phyloP scores from a whole-genome alignment of 345 rosid genomes.

The Hibiscus tridactylites region DNA sequence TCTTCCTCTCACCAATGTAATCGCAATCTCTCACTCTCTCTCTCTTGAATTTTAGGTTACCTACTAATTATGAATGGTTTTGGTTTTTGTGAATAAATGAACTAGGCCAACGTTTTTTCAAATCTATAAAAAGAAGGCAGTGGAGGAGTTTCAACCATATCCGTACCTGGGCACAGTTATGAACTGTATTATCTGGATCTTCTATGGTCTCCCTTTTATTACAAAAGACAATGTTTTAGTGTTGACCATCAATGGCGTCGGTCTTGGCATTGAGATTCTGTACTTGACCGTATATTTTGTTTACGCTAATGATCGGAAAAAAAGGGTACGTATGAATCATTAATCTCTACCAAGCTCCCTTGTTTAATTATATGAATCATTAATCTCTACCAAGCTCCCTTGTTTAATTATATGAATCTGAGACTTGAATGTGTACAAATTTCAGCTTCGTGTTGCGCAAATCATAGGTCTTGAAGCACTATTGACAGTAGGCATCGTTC shows the following conservation, averaged over 20 bases:
- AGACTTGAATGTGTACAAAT: no score
- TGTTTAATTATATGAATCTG: no score
- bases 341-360: no score
- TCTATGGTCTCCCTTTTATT: conserved; percentile 49
- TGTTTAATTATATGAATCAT: no score
- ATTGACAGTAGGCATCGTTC: not conserved
- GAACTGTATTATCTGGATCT: conserved; percentile 42
- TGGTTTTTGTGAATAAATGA: not conserved
- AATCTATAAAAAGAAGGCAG: conserved; percentile 14
- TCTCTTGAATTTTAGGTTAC: no score
- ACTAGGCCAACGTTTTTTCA: conserved; percentile 8
- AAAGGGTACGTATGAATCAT: not conserved
- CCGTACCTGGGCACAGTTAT: conserved; percentile 36
- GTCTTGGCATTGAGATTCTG: conserved; percentile 23
- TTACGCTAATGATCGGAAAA: conserved; percentile 12
- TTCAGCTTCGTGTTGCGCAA: no score
- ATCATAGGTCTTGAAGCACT: not conserved
- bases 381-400: no score
- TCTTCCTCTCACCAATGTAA: no score
- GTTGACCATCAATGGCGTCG: conserved; percentile 31
- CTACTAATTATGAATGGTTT: not conserved
- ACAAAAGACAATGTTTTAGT: conserved; percentile 36
- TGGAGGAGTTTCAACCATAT: conserved; percentile 40
- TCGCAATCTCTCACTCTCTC: no score
- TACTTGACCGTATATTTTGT: conserved; percentile 12